A percentile compares a stretch with the other conserved stretches of the same genome.
These are phyloP conservation scores for Pythium guiyangense DNA, from an alignment of 352 stramenopile species.

Conservation along the genomic window DNA sequence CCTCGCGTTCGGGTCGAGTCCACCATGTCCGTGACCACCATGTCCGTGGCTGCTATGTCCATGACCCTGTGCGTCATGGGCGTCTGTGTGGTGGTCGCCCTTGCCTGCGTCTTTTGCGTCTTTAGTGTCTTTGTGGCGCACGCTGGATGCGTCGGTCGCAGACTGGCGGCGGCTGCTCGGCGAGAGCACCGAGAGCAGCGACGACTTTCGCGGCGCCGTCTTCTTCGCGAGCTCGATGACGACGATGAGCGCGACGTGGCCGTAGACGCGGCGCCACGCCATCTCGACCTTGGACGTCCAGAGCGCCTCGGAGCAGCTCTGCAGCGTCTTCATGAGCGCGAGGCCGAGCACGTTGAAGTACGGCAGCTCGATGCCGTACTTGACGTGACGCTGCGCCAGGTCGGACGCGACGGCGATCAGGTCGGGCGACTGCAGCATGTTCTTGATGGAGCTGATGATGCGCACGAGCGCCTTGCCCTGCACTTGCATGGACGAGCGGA, in stretches of 20 bases:
- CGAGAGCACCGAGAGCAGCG: neutral
- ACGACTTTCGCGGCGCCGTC: constrained; percentile 6
- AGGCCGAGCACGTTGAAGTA: too few relatives aligned
- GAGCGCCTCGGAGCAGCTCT: too few relatives aligned
- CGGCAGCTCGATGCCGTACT: constrained; percentile 32
- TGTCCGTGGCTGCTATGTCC: too few relatives aligned
- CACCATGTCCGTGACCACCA: constrained; percentile 3
- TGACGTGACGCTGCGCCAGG: constrained; percentile 29
- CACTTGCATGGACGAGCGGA: constrained; percentile 32
- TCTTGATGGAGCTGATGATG: constrained; percentile 34
- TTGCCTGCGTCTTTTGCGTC: too few relatives aligned
- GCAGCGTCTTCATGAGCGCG: too few relatives aligned
- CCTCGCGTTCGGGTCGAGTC: constrained; percentile 10
- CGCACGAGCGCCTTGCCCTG: constrained; percentile 36
- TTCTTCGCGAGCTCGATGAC: too few relatives aligned
- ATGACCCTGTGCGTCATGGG: neutral
- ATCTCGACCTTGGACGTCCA: too few relatives aligned
- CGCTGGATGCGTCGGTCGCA: neutral
- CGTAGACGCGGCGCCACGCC: too few relatives aligned
- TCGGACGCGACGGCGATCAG: constrained; percentile 20
- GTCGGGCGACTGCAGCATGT: constrained; percentile 27
- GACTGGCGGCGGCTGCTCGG: constrained; percentile 5
- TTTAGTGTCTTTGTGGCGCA: neutral
- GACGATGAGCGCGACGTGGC: too few relatives aligned
- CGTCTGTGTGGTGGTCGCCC: neutral